Conservation (phyloP, 2,329 filamentous ascomycete genomes). For the Ophiostoma pallidulum region DNA sequence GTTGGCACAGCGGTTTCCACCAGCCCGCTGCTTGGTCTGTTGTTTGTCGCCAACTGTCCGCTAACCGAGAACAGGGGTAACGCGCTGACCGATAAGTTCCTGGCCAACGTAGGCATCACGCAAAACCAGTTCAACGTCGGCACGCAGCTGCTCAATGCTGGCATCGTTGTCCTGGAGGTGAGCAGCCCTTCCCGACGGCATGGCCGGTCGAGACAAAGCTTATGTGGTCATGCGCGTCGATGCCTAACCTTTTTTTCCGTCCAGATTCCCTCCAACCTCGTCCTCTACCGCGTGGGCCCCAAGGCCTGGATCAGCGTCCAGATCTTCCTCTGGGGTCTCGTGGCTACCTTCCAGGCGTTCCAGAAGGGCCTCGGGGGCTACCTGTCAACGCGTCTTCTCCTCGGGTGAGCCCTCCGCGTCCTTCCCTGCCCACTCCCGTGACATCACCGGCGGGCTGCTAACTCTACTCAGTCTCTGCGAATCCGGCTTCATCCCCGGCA, state of each 20-base stretch:
- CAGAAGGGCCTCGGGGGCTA: conserved; percentile 37
- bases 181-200: no score
- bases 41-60: no score
- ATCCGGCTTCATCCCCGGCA: conserved; percentile 46
- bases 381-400: conserved; percentile 39
- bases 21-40: no score
- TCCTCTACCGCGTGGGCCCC: conserved; percentile 38
- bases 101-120: conserved; percentile 25
- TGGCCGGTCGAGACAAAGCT: no score
- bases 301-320: conserved; percentile 45
- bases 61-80: conserved; percentile 16
- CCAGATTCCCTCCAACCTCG: conserved; percentile 38
- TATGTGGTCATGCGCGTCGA: no score
- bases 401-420: conserved; percentile 23
- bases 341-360: conserved; percentile 47
- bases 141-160: conserved; percentile 28
- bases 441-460: no score
- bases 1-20: no score
- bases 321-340: conserved; percentile 42
- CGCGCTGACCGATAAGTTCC: conserved; percentile 20
- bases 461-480: conserved; percentile 33
- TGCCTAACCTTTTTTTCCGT: conserved; percentile 24
- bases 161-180: conserved; percentile 14
- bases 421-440: no score
- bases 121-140: conserved; percentile 38